These are phyloP conservation scores for Heritiera fomes DNA, from an alignment of 345 rosid genomes.

Conservation along the genomic window DNA sequence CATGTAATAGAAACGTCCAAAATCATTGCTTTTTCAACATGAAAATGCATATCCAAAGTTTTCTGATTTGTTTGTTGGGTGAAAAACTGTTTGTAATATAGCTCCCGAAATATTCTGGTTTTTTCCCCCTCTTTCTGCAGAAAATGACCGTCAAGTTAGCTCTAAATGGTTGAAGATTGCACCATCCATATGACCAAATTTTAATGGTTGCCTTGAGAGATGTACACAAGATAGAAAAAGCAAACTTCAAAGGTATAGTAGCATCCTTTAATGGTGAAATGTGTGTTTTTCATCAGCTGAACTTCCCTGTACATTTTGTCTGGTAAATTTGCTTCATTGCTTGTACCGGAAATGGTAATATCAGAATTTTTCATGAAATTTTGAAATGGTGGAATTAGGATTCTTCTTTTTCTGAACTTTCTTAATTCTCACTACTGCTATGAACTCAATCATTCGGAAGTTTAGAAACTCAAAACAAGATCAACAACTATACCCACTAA, in stretches of 20 bases:
- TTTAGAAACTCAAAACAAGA: too few species aligned
- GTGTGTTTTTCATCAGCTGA: not conserved
- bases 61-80: not conserved
- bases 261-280: not conserved
- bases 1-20: not conserved
- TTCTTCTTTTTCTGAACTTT: too few species aligned
- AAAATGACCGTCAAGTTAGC: not conserved
- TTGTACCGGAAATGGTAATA: not conserved
- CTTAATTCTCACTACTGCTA: too few species aligned
- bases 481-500: too few species aligned
- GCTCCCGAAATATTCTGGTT: not conserved
- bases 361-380: not conserved
- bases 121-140: not conserved
- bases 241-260: not conserved
- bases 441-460: too few species aligned
- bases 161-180: not conserved
- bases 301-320: not conserved
- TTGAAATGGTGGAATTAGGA: too few species aligned
- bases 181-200: not conserved
- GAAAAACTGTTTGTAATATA: not conserved
- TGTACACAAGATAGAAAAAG: too few species aligned
- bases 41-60: not conserved
- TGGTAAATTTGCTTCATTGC: not conserved
- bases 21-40: not conserved
- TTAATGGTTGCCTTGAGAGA: not conserved